Percentiles rank a stretch among this genome's conserved stretches.
Evolutionary conservation across 257 asterid species (phyloP).

Genomic region (Solanum pimpinellifolium): DNA sequence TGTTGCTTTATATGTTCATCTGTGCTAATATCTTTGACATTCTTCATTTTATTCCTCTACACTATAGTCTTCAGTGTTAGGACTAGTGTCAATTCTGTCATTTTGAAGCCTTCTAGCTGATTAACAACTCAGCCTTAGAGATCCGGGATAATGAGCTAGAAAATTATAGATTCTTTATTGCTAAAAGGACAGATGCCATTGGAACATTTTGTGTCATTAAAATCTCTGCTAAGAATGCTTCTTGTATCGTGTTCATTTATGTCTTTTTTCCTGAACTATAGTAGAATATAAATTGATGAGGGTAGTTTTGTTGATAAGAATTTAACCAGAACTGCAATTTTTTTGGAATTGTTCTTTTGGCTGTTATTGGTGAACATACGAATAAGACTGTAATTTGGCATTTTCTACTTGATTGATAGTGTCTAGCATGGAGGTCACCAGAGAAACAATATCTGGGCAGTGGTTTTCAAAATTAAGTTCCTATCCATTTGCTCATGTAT

Average conservation of each 20-base stretch:
- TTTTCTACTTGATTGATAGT: constrained; percentile 21
- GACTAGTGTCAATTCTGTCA: background rate
- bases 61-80: background rate
- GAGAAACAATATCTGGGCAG: constrained; percentile 50
- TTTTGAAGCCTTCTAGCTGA: background rate
- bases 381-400: background rate
- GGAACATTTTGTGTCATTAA: background rate
- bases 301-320: background rate
- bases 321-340: background rate
- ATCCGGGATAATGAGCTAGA: background rate
- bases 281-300: background rate
- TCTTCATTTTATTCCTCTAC: background rate
- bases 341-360: background rate
- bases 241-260: background rate
- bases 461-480: constrained; percentile 21
- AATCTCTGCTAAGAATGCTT: background rate
- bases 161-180: background rate
- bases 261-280: background rate
- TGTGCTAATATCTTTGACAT: background rate
- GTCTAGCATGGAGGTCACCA: constrained; percentile 31
- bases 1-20: background rate
- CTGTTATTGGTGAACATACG: background rate
- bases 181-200: background rate
- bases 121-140: background rate
- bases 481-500: constrained; percentile 62